Evolutionary conservation across 352 stramenopile genomes (phyloP), one percentile per base, ranked within the genome.

Genomic region (Phytophthora colocasiae): DNA sequence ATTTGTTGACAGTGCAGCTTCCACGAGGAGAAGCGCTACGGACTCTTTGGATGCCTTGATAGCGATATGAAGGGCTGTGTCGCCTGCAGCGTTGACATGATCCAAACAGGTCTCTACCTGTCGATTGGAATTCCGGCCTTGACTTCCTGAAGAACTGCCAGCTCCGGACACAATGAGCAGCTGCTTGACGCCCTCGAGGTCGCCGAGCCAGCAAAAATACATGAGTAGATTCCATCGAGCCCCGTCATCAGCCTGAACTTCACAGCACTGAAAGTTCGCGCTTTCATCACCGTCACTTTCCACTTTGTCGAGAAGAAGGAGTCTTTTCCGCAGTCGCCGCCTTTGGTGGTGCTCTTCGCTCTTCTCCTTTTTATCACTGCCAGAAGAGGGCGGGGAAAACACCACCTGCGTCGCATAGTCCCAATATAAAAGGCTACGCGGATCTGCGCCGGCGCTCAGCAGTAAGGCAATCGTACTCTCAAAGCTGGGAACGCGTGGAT

Each of bases 31-130:
- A 32, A 87, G 44, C 27, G 75, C 78, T 12, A 87, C 64, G 1
- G 51, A 4, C 9, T 76, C 68, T 34, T 71, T 69, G 2, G 62
- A 69, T 1, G 65, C 62, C 49, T 92, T 90, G 31, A 94, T 89
- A 8, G 79, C 73, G 43, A 94, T 68, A 63, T 92, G 85, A 15
- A 94, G 71, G 3, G 83, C 83, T 2, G 82, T 90, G 43, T 94
- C 85, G 6, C 83, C 83, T 22, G 69, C 69, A 1, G 73, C 67
- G 39, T 90, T 92, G 29, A 90, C 66, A 52, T 92, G 79, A 22
- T 85, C 73, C 15, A 93, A 41, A 47, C 78, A 87, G 0, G 74
- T 75, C 12, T 83, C 57, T 15, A 90, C 38, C 32, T 73, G 68
- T 38, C 63, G 57, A 39, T n/a, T 65, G 3, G 63, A 69, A 19